Conservation (phyloP, 1,284 basidiomycete genomes). For the Leccinum variabile region DNA sequence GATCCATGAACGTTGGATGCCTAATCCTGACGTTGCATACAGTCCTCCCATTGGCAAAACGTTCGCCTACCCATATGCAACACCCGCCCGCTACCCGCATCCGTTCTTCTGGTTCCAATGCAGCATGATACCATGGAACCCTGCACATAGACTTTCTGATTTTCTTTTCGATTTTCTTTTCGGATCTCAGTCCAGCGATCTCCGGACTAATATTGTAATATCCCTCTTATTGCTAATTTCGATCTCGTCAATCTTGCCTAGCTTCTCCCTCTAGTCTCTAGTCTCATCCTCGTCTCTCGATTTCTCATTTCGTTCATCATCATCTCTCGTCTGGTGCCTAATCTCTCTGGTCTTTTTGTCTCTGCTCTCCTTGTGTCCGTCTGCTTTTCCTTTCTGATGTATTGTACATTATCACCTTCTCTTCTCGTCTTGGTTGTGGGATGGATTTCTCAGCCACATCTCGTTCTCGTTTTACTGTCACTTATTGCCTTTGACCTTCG, state of each 20-base stretch:
- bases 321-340: too few relatives aligned
- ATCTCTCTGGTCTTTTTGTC: too few relatives aligned
- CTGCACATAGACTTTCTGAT: too few relatives aligned
- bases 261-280: conserved; percentile 18
- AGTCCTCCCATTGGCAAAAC: conserved; percentile 33
- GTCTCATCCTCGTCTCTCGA: too few relatives aligned
- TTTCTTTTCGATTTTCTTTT: conserved; percentile 19
- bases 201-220: conserved; percentile 36
- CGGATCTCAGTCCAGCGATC: conserved; percentile 25
- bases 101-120: conserved; percentile 37
- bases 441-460: neutral
- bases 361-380: too few relatives aligned
- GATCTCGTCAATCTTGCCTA: conserved; percentile 21
- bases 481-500: conserved; percentile 35
- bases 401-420: too few relatives aligned
- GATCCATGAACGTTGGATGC: conserved; percentile 55
- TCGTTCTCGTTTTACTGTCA: conserved; percentile 29
- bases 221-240: conserved; percentile 38
- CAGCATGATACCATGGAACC: conserved; percentile 28
- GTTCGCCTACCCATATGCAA: conserved; percentile 32
- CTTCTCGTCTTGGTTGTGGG: too few relatives aligned
- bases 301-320: too few relatives aligned
- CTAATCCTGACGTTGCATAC: conserved; percentile 37
- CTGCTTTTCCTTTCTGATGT: too few relatives aligned
- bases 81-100: conserved; percentile 32